These are phyloP conservation scores for Colletotrichum euphorbiae DNA, from an alignment of 2,329 filamentous ascomycete species.

Conservation along the genomic window DNA sequence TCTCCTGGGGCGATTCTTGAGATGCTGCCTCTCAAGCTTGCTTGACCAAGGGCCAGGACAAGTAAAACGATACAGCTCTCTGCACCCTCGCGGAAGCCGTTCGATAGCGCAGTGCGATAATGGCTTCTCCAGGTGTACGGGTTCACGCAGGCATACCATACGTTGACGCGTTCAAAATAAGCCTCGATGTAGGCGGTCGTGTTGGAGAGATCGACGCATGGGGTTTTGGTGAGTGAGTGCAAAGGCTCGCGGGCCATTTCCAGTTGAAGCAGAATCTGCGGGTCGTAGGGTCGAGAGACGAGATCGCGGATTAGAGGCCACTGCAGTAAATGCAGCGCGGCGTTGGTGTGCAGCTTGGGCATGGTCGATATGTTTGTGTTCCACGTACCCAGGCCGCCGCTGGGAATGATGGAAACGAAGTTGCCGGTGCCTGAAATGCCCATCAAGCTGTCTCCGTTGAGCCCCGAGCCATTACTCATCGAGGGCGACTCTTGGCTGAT, in stretches of 20 bases:
- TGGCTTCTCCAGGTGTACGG: conserved; percentile 83
- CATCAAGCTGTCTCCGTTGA: conserved; percentile 69
- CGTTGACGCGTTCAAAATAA: conserved; percentile 84
- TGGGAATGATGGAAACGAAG: conserved; percentile 68
- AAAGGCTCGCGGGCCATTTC: conserved; percentile 85
- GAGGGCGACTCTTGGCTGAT: conserved; percentile 73
- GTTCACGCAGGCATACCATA: conserved; percentile 89
- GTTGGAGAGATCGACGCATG: conserved; percentile 78
- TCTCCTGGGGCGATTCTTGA: conserved; percentile 75
- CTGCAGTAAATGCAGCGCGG: conserved; percentile 80
- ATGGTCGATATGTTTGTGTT: conserved; percentile 83
- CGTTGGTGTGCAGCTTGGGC: conserved; percentile 87
- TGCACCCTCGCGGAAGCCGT: conserved; percentile 80
- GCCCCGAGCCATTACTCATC: conserved; percentile 71
- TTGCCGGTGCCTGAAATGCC: conserved; percentile 56
- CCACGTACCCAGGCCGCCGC: conserved; percentile 79
- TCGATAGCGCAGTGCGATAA: conserved; percentile 79
- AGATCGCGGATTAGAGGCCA: conserved; percentile 85
- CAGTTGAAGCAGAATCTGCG: conserved; percentile 82
- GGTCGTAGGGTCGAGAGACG: conserved; percentile 81
- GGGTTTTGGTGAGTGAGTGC: conserved; percentile 71
- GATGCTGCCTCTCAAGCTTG: conserved; percentile 80
- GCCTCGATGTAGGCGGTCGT: conserved; percentile 80
- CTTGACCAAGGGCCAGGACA: conserved; percentile 81
- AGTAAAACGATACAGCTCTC: conserved; percentile 86